Base-by-base conservation (phyloP, 2,329 filamentous ascomycete species). In the Alternaria metachromatica region DNA sequence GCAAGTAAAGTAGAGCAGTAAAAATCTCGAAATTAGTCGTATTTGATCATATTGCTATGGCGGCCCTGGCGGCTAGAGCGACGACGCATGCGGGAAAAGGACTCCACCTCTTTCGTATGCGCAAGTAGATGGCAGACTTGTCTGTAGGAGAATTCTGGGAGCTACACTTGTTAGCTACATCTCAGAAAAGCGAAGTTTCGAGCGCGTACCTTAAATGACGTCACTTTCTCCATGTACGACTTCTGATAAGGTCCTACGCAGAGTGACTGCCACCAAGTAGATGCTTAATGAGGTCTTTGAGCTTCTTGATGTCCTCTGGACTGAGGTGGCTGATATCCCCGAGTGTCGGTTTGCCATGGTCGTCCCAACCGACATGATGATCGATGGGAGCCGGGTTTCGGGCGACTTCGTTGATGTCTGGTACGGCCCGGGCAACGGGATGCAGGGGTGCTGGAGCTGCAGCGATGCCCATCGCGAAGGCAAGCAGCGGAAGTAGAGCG, bases 301-400 rank as follows among this genome's bases (percentile, higher is more conserved):
- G 44, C 33, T 60, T 54, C 25, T 46, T 21, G 13, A 37, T 11
- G 18, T 63, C 60, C 11, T 63, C 56, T 20, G 30, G 26, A 4
- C 33, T 60, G 6, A 63, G 12, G 23, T 63, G 23, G n/a, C 26
- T 49, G 13, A 37, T 50, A 25, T 60, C 33, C n/a, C 25, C 28
- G 13, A 60, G 33, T 15, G 50, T 49, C 26, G 56, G 60, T 57
- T 51, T 63, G 15, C 51, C 62, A 23, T 61, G 37, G 12, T 58
- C 51, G n/a, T 58, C 51, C 51, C 64, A 62, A 41, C 62, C 23
- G 21, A 53, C 44, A 57, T 48, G 53, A 15, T 55, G 30, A 28
- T 68, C 58, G 23, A 73, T 64, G 2, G 74, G 74, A 5, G 66
- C 66, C 44, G 68, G 68, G 23, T 70, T 66, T 18, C 68, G 66